Conservation (phyloP, 2,329 filamentous ascomycete species). For the Graphilbum sp. region DNA sequence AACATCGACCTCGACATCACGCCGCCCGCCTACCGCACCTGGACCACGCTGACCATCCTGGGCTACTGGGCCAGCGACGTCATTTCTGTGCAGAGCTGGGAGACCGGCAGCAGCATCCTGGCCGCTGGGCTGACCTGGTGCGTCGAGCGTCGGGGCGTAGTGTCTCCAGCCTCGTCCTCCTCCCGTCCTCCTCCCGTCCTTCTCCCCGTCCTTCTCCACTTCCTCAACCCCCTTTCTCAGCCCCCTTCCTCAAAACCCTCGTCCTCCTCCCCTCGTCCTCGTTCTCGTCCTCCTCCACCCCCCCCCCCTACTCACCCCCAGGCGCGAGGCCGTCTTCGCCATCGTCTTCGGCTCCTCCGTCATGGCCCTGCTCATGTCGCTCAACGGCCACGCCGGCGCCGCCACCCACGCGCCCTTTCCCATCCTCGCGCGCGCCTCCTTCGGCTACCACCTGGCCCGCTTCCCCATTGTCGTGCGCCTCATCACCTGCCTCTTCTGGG, state of each 20-base stretch:
- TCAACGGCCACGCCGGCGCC: constrained; percentile 27
- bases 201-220: background rate
- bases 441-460: constrained; percentile 15
- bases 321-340: constrained; percentile 32
- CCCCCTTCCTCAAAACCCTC: no score
- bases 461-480: constrained; percentile 15
- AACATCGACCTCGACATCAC: constrained; percentile 10
- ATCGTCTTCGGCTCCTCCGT: constrained; percentile 27
- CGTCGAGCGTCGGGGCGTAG: no score
- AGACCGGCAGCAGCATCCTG: constrained; percentile 10
- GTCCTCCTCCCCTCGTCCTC: no score
- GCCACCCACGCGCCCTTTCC: constrained; percentile 28
- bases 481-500: constrained; percentile 18
- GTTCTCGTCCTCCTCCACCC: background rate
- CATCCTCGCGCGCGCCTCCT: constrained; percentile 12
- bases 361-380: constrained; percentile 32
- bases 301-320: constrained; percentile 27
- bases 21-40: constrained; percentile 8
- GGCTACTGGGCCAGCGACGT: constrained; percentile 14
- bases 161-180: no score
- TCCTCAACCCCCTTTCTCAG: background rate
- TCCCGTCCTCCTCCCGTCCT: no score
- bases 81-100: constrained; percentile 12
- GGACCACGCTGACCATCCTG: constrained; percentile 11
- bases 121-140: constrained; percentile 12